A percentile compares a stretch with the other conserved stretches of the same genome.
Evolutionary conservation across 192 early-diverging fungal genomes (phyloP).

Genomic region (Linderina pennispora): DNA sequence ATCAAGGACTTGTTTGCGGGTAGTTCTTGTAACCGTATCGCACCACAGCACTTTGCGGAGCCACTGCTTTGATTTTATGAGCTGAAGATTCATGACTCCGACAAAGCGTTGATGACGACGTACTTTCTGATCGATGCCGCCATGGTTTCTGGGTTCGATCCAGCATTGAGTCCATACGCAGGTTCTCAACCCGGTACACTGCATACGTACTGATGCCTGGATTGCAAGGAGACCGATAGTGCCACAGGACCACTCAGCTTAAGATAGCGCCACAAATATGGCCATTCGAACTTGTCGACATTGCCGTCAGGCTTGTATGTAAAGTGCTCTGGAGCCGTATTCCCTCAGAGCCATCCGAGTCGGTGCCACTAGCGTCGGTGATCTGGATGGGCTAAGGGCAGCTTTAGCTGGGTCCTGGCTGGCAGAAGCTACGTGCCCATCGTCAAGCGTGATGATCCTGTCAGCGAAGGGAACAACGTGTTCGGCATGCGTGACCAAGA

Average conservation of each 20-base stretch:
- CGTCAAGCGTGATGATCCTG: constrained; percentile 10
- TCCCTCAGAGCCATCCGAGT: background rate
- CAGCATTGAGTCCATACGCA: constrained; percentile 15
- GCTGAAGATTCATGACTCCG: constrained; percentile 3
- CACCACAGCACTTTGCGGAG: constrained; percentile 2
- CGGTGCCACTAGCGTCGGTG: background rate
- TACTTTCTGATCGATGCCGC: constrained; percentile 17
- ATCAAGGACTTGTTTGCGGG: background rate
- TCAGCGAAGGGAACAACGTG: constrained; percentile 20
- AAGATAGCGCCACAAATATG: constrained; percentile 1
- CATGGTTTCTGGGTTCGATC: constrained; percentile 20
- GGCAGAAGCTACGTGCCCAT: constrained; percentile 2
- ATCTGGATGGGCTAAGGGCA: no score
- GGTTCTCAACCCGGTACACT: constrained; percentile 8
- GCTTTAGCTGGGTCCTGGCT: constrained; percentile 2
- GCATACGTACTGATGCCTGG: constrained; percentile 7
- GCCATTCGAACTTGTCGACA: background rate
- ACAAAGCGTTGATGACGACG: constrained; percentile 16
- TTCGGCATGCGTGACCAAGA: constrained; percentile 50
- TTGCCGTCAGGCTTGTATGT: constrained; percentile 1
- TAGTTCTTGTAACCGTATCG: background rate
- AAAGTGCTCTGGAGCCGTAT: background rate
- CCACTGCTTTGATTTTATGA: background rate
- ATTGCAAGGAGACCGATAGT: constrained; percentile 2
- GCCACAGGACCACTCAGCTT: constrained; percentile 11